Evolutionary conservation across 2,329 filamentous ascomycete species (phyloP).

Genomic region (Aspergillus costaricaensis): DNA sequence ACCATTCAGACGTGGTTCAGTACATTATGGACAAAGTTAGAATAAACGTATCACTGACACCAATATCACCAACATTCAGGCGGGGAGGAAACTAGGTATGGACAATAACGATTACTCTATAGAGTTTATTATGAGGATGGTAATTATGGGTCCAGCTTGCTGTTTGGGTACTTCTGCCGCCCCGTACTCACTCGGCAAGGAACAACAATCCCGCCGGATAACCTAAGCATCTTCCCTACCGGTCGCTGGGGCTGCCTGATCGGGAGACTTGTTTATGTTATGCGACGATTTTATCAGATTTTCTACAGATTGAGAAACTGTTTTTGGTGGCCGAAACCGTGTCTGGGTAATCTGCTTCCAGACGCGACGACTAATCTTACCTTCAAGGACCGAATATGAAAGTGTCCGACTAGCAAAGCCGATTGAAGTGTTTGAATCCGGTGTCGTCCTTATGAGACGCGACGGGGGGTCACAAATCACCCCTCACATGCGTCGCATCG

Average conservation of each 20-base stretch:
- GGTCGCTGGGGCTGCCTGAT: conserved; percentile 31
- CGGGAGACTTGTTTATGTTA: conserved; percentile 41
- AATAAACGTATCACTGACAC: background rate
- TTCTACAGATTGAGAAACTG: background rate
- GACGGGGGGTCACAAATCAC: conserved; percentile 9
- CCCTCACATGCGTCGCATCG: conserved; percentile 14
- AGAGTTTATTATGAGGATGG: too few species aligned
- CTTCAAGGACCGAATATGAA: background rate
- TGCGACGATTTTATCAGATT: background rate
- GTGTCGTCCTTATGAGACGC: conserved; percentile 12
- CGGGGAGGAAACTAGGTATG: background rate
- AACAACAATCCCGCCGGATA: conserved; percentile 12
- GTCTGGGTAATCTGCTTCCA: conserved; percentile 1
- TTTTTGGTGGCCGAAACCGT: background rate
- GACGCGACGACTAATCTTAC: conserved; percentile 5
- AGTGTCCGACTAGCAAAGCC: background rate
- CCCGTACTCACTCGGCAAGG: conserved; percentile 2
- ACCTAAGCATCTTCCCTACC: conserved; percentile 18
- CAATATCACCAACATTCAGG: background rate
- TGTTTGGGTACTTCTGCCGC: background rate
- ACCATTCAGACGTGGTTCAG: background rate
- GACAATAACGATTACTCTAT: background rate
- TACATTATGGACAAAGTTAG: background rate
- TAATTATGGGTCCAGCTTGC: conserved; percentile 2
- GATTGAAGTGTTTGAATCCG: background rate